These are phyloP conservation scores for Termitomyces sp. DNA, from an alignment of 768 basidiomycete species.

Conservation along the genomic window DNA sequence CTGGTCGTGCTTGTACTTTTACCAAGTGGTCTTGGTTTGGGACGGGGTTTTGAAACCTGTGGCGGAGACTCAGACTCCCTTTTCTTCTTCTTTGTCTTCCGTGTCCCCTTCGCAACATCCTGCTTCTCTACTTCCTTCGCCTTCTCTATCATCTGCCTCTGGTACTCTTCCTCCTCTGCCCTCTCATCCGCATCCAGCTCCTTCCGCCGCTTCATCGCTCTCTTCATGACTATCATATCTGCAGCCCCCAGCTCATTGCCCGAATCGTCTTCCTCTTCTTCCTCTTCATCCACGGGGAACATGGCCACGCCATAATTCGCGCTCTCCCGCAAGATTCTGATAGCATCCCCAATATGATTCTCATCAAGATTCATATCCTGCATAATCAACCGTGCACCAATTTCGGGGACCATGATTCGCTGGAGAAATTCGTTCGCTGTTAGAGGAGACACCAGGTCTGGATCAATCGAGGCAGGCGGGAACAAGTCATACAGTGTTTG, in stretches of 20 bases:
- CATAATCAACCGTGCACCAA: conserved; percentile 77
- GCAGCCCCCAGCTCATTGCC: conserved; percentile 39
- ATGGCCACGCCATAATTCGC: conserved; percentile 80
- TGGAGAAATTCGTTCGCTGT: conserved; percentile 75
- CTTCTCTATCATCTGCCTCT: conserved; percentile 11
- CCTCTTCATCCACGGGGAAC: conserved; percentile 71
- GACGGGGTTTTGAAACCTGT: conserved; percentile 12
- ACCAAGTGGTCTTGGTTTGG: conserved; percentile 22
- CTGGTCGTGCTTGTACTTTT: conserved; percentile 19
- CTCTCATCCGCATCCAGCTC: conserved; percentile 44
- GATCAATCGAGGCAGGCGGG: conserved; percentile 55
- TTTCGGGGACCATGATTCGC: conserved; percentile 87
- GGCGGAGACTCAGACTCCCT: conserved; percentile 4
- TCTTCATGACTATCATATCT: conserved; percentile 51
- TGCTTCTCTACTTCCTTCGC: conserved; percentile 10
- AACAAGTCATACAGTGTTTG: conserved; percentile 75
- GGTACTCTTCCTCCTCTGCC: conserved; percentile 24
- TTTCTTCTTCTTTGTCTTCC: conserved; percentile 11
- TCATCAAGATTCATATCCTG: conserved; percentile 57
- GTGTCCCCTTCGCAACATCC: conserved; percentile 3
- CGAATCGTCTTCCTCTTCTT: conserved; percentile 32
- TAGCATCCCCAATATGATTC: conserved; percentile 38
- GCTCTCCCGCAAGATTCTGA: conserved; percentile 68
- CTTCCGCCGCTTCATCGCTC: conserved; percentile 47
- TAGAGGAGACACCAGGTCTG: conserved; percentile 57